phyloP scores from a whole-genome alignment of 257 asterid species.

The Jaltomata sinuosa region DNA sequence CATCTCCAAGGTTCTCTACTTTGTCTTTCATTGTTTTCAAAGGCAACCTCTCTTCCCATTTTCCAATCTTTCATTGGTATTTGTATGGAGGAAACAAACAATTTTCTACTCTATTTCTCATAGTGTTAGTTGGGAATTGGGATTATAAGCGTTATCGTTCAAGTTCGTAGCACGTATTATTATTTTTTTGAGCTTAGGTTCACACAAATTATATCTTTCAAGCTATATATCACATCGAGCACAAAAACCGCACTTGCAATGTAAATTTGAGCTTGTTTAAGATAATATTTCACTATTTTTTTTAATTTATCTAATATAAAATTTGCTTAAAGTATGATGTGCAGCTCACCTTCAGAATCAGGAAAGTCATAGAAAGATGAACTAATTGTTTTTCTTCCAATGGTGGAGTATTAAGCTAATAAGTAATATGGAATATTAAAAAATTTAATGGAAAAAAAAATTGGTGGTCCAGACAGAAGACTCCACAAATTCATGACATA shows the following conservation, averaged over 20 bases:
- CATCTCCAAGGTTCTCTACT: constrained; percentile 2
- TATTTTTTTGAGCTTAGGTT: too few relatives aligned
- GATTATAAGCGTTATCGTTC: too few relatives aligned
- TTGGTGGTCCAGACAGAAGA: background rate
- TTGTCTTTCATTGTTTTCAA: constrained; percentile 11
- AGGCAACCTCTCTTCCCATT: background rate
- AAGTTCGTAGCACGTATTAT: too few relatives aligned
- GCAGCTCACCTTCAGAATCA: too few relatives aligned
- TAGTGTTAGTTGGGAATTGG: background rate
- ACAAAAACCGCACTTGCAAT: too few relatives aligned
- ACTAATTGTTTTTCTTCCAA: too few relatives aligned
- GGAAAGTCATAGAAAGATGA: too few relatives aligned
- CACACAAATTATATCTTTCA: background rate
- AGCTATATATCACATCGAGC: background rate
- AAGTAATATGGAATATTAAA: background rate
- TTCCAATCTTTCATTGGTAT: background rate
- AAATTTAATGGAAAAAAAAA: background rate
- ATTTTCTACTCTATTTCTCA: background rate
- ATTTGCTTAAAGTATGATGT: background rate
- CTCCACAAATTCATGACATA: background rate
- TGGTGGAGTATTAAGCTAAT: background rate
- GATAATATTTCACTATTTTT: too few relatives aligned
- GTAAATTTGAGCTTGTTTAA: background rate
- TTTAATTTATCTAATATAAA: too few relatives aligned
- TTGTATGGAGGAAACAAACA: background rate